phyloP scores from a whole-genome alignment of 2,329 filamentous ascomycete genomes.

The Aspergillus intermedius region DNA sequence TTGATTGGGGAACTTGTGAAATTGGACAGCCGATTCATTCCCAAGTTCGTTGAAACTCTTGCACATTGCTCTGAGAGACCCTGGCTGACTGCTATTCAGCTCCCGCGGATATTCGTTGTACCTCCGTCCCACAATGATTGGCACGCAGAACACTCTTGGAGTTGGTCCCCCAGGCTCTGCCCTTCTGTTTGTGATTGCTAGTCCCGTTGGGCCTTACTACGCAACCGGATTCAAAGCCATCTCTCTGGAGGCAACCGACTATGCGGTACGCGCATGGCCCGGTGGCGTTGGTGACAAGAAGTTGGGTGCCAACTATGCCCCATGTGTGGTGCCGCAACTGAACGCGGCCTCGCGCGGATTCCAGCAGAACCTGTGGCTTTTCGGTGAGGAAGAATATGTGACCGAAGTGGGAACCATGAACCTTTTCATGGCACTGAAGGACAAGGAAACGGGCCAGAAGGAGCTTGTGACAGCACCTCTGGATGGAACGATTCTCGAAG shows the following conservation, averaged over 20 bases:
- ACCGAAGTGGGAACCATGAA: constrained; percentile 99
- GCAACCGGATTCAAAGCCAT: constrained; percentile 97
- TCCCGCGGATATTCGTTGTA: constrained; percentile 85
- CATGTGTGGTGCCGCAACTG: constrained; percentile 93
- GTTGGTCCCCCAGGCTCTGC: constrained; percentile 88
- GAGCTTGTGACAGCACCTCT: constrained; percentile 92
- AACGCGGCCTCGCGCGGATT: constrained; percentile 85
- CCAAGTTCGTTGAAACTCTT: constrained; percentile 47
- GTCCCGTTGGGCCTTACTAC: constrained; percentile 95
- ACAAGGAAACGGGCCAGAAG: constrained; percentile 81
- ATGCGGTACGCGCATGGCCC: constrained; percentile 94
- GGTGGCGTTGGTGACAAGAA: constrained; percentile 98
- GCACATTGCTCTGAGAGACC: neutral
- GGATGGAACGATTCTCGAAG: constrained; percentile 93
- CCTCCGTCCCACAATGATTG: constrained; percentile 92
- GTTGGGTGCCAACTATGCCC: constrained; percentile 98
- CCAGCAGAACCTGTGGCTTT: constrained; percentile 98
- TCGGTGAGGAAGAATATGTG: constrained; percentile 89
- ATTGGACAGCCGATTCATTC: constrained; percentile 84
- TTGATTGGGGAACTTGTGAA: constrained; percentile 74
- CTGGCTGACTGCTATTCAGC: constrained; percentile 25
- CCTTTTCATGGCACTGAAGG: constrained; percentile 78
- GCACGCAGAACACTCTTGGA: constrained; percentile 88
- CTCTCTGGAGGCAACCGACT: constrained; percentile 89
- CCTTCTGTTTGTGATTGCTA: constrained; percentile 89